phyloP scores from a whole-genome alignment of 2,329 filamentous ascomycete genomes.

The Cephalotrichum gorgonifer region DNA sequence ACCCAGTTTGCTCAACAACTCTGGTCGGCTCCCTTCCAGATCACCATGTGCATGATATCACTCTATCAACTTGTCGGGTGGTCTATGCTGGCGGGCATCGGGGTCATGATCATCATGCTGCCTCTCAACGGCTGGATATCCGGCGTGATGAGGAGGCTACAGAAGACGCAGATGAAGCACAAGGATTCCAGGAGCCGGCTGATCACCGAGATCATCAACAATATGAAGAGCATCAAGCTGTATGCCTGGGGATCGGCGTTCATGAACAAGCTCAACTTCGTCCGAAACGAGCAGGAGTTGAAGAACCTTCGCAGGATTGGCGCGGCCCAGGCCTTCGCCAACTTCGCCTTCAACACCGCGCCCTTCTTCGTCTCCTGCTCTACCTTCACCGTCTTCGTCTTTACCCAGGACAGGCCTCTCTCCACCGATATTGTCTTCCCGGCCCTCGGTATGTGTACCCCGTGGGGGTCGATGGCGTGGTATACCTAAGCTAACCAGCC shows the following conservation, averaged over 20 bases:
- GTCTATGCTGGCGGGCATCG: slow-evolving; percentile 93
- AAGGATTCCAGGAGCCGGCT: slow-evolving; percentile 88
- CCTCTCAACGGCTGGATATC: slow-evolving; percentile 90
- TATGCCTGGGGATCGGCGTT: slow-evolving; percentile 97
- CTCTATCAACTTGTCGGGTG: slow-evolving; percentile 90
- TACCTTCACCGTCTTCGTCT: slow-evolving; percentile 88
- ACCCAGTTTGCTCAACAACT: slow-evolving; percentile 92
- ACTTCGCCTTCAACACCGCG: slow-evolving; percentile 96
- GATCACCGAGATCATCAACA: slow-evolving; percentile 96
- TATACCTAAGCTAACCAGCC: neutral
- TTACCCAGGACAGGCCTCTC: slow-evolving; percentile 69
- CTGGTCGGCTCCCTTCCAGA: slow-evolving; percentile 97
- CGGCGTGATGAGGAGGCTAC: slow-evolving; percentile 83
- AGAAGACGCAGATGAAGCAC: slow-evolving; percentile 98
- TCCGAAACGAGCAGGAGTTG: slow-evolving; percentile 90
- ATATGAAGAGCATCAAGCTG: slow-evolving; percentile 99
- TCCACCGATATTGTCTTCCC: slow-evolving; percentile 96
- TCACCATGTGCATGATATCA: slow-evolving; percentile 88
- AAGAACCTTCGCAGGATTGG: slow-evolving; percentile 95
- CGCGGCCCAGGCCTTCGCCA: slow-evolving; percentile 84
- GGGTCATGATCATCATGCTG: slow-evolving; percentile 94
- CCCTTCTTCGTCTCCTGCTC: slow-evolving; percentile 96
- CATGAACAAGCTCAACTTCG: slow-evolving; percentile 93
- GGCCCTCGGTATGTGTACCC: slow-evolving; percentile 37
- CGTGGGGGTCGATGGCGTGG: too few species aligned